Evolutionary conservation across 345 rosid genomes (phyloP).

Genomic region (Pseudoturritis turrita): DNA sequence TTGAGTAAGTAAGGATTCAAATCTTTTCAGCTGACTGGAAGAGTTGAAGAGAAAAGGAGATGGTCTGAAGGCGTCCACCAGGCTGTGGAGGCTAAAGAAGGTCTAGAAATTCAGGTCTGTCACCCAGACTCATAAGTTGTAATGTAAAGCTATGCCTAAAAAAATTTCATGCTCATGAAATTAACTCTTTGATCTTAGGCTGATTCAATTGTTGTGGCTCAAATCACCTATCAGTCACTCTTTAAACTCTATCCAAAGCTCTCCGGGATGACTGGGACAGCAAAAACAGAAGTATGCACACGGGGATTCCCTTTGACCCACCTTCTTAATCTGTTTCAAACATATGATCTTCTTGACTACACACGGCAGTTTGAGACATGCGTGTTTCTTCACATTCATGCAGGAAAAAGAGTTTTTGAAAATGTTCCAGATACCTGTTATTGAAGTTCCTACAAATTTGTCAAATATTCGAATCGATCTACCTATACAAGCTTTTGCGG

Average conservation of each 20-base stretch:
- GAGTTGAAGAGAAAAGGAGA: constrained; percentile 97
- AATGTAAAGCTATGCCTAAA: background rate
- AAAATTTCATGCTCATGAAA: background rate
- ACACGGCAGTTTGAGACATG: background rate
- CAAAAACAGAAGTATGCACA: constrained; percentile 85
- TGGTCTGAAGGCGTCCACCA: constrained; percentile 99
- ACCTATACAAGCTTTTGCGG: constrained; percentile 95
- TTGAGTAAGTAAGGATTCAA: background rate
- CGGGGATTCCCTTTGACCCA: background rate
- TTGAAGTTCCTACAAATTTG: constrained; percentile 93
- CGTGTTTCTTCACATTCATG: constrained; percentile 25
- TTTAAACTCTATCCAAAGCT: constrained; percentile 96
- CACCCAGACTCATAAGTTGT: background rate
- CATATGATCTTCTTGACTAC: background rate
- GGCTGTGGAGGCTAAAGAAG: constrained; percentile 98
- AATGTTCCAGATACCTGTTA: constrained; percentile 88
- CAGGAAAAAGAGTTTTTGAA: constrained; percentile 92
- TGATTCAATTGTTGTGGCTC: constrained; percentile 94
- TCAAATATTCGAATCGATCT: constrained; percentile 84
- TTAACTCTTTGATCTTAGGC: constrained; percentile 46
- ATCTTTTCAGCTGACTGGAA: constrained; percentile 74
- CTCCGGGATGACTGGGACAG: constrained; percentile 98
- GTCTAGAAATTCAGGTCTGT: constrained; percentile 72
- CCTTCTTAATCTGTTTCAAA: background rate
- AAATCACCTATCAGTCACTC: constrained; percentile 94